Evolutionary conservation across 2,329 filamentous ascomycete species (phyloP).

Genomic region (Septoria linicola): DNA sequence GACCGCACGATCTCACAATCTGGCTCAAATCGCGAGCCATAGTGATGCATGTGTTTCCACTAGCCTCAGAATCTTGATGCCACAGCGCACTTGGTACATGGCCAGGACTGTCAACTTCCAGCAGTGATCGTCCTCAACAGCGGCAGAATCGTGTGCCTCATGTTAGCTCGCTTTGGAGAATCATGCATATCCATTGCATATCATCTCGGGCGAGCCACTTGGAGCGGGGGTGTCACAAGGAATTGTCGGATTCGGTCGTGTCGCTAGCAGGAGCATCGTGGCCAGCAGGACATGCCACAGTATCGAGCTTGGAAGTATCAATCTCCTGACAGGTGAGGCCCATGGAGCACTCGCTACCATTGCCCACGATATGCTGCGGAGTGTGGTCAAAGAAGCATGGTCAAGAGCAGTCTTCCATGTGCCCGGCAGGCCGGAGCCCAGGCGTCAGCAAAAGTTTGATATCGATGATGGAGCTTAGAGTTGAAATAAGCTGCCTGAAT

Average conservation of each 20-base stretch:
- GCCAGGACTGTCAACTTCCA: background rate
- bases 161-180: background rate
- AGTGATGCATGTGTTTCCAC: background rate
- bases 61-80: background rate
- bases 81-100: background rate
- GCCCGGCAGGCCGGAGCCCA: background rate
- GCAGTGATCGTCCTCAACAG: background rate
- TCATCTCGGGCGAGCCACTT: constrained; percentile 13
- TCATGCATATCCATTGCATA: constrained; percentile 12
- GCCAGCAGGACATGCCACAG: background rate
- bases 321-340: constrained; percentile 3
- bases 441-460: background rate
- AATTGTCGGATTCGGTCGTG: background rate
- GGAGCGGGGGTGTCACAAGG: background rate
- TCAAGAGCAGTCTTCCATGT: constrained; percentile 1
- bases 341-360: background rate
- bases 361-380: background rate
- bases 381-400: constrained; percentile 1
- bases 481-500: background rate
- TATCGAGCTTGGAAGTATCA: constrained; percentile 5
- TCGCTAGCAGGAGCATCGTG: constrained; percentile 4
- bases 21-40: background rate
- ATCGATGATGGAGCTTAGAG: background rate
- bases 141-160: background rate
- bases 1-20: background rate